A percentile compares a stretch with the other conserved stretches of the same genome.
These are phyloP conservation scores for Oryza australiensis DNA, from an alignment of 176 grass and related monocot genomes.

Conservation along the genomic window DNA sequence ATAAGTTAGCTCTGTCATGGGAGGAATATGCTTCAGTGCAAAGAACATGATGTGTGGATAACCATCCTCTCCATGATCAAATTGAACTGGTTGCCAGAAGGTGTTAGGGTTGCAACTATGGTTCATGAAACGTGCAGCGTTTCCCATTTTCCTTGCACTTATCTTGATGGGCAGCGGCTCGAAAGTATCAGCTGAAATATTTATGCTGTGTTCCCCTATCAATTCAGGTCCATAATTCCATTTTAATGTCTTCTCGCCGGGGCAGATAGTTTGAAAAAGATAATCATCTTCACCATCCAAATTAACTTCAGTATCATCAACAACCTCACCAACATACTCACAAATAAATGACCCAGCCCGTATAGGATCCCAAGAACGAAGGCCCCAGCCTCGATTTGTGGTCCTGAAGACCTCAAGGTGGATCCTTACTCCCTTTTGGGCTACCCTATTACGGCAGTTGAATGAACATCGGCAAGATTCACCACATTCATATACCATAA, in stretches of 20 bases:
- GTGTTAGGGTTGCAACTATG: conserved; percentile 83
- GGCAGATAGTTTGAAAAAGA: conserved; percentile 58
- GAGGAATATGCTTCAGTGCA: conserved; percentile 91
- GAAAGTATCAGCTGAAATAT: conserved; percentile 50
- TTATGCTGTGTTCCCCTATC: conserved; percentile 54
- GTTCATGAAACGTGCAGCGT: conserved; percentile 86
- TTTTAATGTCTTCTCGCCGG: conserved; percentile 69
- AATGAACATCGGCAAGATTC: conserved; percentile 66
- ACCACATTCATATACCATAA: conserved; percentile 72
- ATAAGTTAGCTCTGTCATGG: conserved; percentile 88
- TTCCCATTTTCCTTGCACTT: conserved; percentile 81
- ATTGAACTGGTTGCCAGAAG: conserved; percentile 86
- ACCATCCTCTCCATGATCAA: conserved; percentile 71
- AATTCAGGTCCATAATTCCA: conserved; percentile 87
- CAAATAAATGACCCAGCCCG: conserved; percentile 87
- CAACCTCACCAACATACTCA: conserved; percentile 77
- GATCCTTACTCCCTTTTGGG: conserved; percentile 67
- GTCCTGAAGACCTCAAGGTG: conserved; percentile 97
- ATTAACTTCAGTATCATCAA: conserved; percentile 50
- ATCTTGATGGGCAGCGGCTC: conserved; percentile 71
- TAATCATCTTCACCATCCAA: conserved; percentile 73
- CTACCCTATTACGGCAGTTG: conserved; percentile 83
- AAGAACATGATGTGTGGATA: conserved; percentile 94
- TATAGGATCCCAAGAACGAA: conserved; percentile 87
- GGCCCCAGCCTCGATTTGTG: conserved; percentile 81